Percentiles rank a stretch among this genome's conserved stretches.
phyloP scores from a whole-genome alignment of 768 basidiomycete genomes.

The Clitopilus hobsonii region DNA sequence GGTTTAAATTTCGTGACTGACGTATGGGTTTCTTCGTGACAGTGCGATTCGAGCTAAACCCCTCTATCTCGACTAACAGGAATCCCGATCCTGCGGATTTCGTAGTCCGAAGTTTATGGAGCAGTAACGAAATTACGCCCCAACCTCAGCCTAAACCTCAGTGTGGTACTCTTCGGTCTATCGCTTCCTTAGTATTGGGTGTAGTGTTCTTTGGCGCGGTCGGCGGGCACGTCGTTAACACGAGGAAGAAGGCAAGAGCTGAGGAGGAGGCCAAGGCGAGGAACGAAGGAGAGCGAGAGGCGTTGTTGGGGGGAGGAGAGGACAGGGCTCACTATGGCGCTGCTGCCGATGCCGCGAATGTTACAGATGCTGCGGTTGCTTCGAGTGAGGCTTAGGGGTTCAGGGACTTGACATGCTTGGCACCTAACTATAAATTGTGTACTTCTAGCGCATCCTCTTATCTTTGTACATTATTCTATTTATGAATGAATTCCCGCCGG shows the following conservation, averaged over 20 bases:
- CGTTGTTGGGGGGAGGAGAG: not conserved
- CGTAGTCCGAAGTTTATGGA: conserved; percentile 48
- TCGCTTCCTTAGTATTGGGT: not conserved
- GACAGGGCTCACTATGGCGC: not conserved
- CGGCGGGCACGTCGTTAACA: not conserved
- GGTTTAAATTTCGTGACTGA: not conserved
- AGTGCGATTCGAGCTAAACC: conserved; percentile 39
- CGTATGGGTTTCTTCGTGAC: not conserved
- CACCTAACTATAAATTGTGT: no score
- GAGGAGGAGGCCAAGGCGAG: not conserved
- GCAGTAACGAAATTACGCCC: conserved; percentile 36
- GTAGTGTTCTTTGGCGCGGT: not conserved
- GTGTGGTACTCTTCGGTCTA: no score
- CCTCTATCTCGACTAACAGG: conserved; percentile 30
- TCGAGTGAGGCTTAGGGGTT: no score
- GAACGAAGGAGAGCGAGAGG: not conserved
- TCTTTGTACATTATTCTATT: no score
- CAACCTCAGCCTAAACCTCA: not conserved
- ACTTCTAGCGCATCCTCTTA: no score
- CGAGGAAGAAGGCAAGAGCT: not conserved
- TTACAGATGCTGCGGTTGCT: no score
- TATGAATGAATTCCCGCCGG: no score
- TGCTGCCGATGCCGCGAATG: no score
- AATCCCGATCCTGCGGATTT: conserved; percentile 38
- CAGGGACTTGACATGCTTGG: no score